A percentile compares a stretch with the other conserved stretches of the same genome.
Conservation (phyloP, 1,284 basidiomycete species). For the Moniliophthora roreri region DNA sequence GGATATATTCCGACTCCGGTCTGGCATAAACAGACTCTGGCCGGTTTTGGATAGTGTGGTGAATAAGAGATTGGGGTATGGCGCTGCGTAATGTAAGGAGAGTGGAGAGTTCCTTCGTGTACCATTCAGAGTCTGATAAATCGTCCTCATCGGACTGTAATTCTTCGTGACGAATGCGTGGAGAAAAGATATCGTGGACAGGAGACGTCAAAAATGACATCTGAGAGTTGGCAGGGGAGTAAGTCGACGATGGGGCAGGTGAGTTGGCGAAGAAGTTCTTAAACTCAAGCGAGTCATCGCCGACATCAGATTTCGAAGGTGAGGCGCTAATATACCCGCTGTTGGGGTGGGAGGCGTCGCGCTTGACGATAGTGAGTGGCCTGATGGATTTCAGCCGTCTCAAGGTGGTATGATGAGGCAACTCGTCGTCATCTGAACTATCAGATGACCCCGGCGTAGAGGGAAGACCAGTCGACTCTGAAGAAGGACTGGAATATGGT, state of each 20-base stretch:
- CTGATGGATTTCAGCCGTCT: constrained; percentile 25
- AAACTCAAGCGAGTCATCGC: neutral
- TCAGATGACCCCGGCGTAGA: constrained; percentile 40
- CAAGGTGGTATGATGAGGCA: constrained; percentile 2
- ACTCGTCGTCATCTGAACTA: constrained; percentile 25
- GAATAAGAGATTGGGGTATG: constrained; percentile 11
- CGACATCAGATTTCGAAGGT: neutral
- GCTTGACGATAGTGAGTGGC: constrained; percentile 38
- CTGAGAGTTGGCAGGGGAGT: constrained; percentile 9
- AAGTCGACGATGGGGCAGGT: constrained; percentile 10
- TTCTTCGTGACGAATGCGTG: constrained; percentile 19
- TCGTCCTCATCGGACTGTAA: constrained; percentile 24
- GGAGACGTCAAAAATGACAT: too few species aligned
- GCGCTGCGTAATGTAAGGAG: constrained; percentile 32
- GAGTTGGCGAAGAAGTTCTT: constrained; percentile 5
- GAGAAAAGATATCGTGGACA: too few species aligned
- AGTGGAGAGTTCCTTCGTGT: constrained; percentile 37
- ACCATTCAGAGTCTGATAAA: constrained; percentile 40
- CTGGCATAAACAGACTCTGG: constrained; percentile 20
- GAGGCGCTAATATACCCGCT: too few species aligned
- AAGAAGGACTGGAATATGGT: constrained; percentile 31
- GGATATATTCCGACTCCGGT: constrained; percentile 33
- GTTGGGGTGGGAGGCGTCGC: constrained; percentile 18
- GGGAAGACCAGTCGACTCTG: constrained; percentile 30
- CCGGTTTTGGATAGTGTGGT: constrained; percentile 20